Evolutionary conservation across 352 stramenopile species (phyloP).

Genomic region (Globisporangium emineosum): DNA sequence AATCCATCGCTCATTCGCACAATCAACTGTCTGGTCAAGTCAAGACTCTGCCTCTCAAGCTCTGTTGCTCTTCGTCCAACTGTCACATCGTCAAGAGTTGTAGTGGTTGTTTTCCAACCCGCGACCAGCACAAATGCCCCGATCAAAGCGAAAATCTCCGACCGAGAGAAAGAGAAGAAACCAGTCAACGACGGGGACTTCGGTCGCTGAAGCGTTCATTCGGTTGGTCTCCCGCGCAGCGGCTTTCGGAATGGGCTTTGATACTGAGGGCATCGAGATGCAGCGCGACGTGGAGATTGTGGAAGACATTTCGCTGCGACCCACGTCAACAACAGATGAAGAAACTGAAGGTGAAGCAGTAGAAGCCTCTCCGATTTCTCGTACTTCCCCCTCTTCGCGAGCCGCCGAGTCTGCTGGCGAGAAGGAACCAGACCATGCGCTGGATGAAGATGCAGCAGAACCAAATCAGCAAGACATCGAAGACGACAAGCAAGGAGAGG

Average conservation of each 20-base stretch:
- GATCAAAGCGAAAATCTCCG: background rate
- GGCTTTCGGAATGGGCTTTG: background rate
- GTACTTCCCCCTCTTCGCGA: background rate
- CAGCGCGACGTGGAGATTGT: slow-evolving; percentile 7
- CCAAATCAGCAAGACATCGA: background rate
- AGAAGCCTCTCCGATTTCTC: background rate
- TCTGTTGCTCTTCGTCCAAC: slow-evolving; percentile 3
- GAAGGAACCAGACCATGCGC: background rate
- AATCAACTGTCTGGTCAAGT: slow-evolving; percentile 6
- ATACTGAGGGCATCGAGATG: background rate
- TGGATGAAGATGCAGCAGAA: background rate
- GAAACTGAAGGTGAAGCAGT: background rate
- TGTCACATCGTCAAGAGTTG: background rate
- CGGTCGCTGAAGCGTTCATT: background rate
- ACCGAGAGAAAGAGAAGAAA: background rate
- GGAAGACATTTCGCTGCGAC: background rate
- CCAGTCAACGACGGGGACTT: background rate
- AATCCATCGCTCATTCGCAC: background rate
- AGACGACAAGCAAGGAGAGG: background rate
- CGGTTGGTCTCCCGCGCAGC: slow-evolving; percentile 5
- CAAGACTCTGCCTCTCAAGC: background rate
- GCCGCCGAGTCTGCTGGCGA: background rate
- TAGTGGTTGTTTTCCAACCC: background rate
- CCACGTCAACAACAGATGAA: background rate
- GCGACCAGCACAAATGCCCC: background rate